Conservation (phyloP, 139 green algal genomes). For the Monoraphidium neglectum region DNA sequence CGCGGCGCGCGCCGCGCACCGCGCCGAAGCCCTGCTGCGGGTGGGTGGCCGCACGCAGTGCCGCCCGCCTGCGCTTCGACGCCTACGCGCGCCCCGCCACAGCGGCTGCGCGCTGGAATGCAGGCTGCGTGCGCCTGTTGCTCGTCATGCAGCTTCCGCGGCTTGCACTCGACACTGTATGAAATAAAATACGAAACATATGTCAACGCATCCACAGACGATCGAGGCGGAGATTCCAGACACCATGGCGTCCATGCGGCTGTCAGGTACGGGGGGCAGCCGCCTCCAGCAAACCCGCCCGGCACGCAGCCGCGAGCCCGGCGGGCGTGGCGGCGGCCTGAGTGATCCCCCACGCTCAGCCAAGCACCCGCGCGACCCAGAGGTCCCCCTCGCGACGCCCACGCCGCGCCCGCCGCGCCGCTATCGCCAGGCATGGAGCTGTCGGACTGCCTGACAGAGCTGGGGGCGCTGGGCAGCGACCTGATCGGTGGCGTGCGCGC, state of each 20-base stretch:
- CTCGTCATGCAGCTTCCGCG: neutral
- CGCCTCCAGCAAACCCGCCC: no score
- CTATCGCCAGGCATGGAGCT: constrained; percentile 3
- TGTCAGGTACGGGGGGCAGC: constrained; percentile 8
- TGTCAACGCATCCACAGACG: constrained; percentile 7
- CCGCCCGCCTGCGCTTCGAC: neutral
- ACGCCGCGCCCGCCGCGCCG: no score
- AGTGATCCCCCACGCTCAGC: no score
- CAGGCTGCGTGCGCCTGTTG: neutral
- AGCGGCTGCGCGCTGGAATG: neutral
- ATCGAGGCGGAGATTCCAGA: constrained; percentile 27
- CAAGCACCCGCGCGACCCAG: no score
- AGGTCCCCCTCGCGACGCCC: no score
- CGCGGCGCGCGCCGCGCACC: constrained; percentile 10
- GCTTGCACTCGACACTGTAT: neutral
- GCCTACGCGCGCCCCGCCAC: neutral
- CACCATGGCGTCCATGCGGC: constrained; percentile 25
- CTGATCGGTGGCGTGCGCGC: constrained; percentile 9
- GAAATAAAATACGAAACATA: neutral
- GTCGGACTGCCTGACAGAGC: constrained; percentile 13
- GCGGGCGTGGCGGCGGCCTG: no score
- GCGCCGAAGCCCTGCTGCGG: constrained; percentile 24
- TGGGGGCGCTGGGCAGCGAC: constrained; percentile 23
- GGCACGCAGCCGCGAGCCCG: no score
- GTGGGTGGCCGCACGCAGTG: neutral